Percentiles rank a stretch among this genome's conserved stretches.
These are phyloP conservation scores for Jamesozyma hellenica DNA, from an alignment of 805 yeast species.

Conservation along the genomic window DNA sequence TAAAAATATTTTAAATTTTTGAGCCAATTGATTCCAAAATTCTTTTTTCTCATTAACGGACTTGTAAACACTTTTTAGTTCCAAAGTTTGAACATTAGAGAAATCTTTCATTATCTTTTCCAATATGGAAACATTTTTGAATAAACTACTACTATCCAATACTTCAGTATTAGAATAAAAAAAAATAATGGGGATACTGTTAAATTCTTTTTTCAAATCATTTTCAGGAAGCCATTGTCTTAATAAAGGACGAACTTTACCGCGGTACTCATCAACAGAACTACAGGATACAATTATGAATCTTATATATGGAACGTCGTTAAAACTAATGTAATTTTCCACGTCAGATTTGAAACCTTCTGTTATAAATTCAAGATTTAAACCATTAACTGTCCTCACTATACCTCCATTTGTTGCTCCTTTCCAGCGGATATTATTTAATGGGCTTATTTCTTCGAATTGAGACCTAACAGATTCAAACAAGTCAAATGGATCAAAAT, in stretches of 20 bases:
- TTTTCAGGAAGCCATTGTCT: conserved; percentile 57
- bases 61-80: conserved; percentile 26
- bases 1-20: conserved; percentile 15
- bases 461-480: conserved; percentile 25
- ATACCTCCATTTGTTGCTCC: conserved; percentile 13
- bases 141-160: conserved; percentile 16
- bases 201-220: conserved; percentile 1
- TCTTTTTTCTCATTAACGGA: conserved; percentile 23
- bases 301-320: conserved; percentile 39
- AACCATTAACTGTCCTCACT: conserved; percentile 16
- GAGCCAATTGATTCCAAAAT: conserved; percentile 23
- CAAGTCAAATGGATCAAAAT: conserved; percentile 30
- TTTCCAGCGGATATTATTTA: conserved; percentile 28
- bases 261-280: conserved; percentile 62
- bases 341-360: conserved; percentile 7
- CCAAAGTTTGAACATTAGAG: conserved; percentile 22
- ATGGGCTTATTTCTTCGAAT: conserved; percentile 21
- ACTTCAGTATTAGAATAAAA: conserved; percentile 26
- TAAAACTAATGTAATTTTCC: background rate
- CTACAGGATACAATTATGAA: conserved; percentile 60
- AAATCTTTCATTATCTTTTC: conserved; percentile 29
- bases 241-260: conserved; percentile 72
- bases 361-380: conserved; percentile 17
- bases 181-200: conserved; percentile 16
- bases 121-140: conserved; percentile 24